Conservation (phyloP, 2,329 filamentous ascomycete genomes). For the Aspergillus ustus region DNA sequence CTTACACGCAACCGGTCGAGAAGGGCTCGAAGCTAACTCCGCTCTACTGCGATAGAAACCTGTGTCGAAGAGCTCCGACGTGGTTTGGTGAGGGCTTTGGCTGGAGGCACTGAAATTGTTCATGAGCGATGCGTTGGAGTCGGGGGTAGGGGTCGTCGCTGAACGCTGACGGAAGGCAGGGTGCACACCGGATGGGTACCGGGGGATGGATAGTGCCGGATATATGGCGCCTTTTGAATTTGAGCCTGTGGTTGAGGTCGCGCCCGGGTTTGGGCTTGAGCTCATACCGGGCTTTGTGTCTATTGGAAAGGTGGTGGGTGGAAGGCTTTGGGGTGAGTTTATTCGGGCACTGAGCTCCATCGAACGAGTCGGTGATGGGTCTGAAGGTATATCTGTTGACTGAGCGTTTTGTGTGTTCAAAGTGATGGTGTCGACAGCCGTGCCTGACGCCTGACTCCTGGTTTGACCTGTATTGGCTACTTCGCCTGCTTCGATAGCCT, state of each 20-base stretch:
- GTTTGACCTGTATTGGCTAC: neutral
- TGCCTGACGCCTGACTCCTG: neutral
- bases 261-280: neutral
- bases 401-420: neutral
- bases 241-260: neutral
- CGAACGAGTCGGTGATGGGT: neutral
- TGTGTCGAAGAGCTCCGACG: constrained; percentile 36
- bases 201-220: neutral
- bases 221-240: neutral
- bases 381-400: neutral
- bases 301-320: neutral
- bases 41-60: constrained; percentile 31
- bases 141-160: constrained; percentile 4
- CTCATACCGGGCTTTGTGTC: neutral
- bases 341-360: neutral
- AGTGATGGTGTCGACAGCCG: neutral
- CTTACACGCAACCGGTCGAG: constrained; percentile 23
- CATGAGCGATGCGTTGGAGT: neutral
- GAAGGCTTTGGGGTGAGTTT: constrained; percentile 1
- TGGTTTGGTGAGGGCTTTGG: neutral
- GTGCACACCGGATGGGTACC: neutral
- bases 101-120: neutral
- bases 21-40: constrained; percentile 30
- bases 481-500: neutral
- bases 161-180: constrained; percentile 3